Conservation (phyloP, 108 stramenopile genomes). For the Discostella pseudostelligera region DNA sequence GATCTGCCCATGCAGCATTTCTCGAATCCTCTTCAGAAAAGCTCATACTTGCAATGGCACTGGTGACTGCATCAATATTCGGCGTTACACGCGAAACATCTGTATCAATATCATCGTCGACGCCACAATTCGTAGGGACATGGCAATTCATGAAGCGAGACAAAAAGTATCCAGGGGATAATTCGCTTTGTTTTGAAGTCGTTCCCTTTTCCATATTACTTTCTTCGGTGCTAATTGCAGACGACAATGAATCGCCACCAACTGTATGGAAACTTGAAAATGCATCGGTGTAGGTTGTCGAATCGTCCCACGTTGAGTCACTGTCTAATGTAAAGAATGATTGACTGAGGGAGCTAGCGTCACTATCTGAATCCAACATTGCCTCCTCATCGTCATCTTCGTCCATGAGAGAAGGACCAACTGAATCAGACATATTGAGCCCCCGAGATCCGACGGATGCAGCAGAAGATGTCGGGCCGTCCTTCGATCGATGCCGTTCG, state of each 20-base stretch:
- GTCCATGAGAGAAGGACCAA: slow-evolving; percentile 16
- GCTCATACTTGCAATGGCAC: slow-evolving; percentile 1
- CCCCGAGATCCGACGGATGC: no score
- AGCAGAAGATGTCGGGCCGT: no score
- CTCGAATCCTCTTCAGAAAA: neutral
- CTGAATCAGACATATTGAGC: neutral
- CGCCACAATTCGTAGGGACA: neutral
- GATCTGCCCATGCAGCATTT: neutral
- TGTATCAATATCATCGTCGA: neutral
- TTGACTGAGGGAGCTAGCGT: slow-evolving; percentile 2
- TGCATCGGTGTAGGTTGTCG: slow-evolving; percentile 18
- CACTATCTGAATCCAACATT: slow-evolving; percentile 3
- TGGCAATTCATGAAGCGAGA: slow-evolving; percentile 1
- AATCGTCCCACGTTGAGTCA: slow-evolving; percentile 24
- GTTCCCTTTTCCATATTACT: neutral
- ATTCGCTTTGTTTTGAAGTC: neutral
- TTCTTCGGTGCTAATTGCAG: neutral
- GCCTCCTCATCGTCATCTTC: neutral
- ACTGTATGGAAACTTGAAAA: slow-evolving; percentile 4
- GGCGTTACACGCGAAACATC: neutral
- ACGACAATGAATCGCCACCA: neutral
- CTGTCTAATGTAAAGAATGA: slow-evolving; percentile 22
- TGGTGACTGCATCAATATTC: slow-evolving; percentile 1
- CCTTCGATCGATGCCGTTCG: no score
- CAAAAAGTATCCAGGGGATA: neutral